Percentiles rank a stretch among this genome's conserved stretches.
These are phyloP conservation scores for Xanthoconium stramineum DNA, from an alignment of 768 basidiomycete genomes.

Conservation along the genomic window DNA sequence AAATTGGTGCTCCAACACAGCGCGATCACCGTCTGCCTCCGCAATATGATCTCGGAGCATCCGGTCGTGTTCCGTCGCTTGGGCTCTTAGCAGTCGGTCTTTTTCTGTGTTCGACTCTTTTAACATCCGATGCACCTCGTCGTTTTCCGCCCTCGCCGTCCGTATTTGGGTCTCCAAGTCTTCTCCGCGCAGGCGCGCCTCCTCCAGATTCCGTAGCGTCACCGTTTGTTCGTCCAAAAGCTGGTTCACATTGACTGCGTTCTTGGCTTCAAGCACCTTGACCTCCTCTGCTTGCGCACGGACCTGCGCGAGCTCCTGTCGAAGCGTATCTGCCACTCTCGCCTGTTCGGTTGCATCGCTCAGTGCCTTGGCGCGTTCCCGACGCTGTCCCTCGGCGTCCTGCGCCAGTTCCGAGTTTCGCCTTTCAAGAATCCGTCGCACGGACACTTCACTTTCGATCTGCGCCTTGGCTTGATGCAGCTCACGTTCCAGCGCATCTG, in stretches of 20 bases:
- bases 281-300: conserved; percentile 64
- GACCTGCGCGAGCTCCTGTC: conserved; percentile 61
- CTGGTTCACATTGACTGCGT: conserved; percentile 57
- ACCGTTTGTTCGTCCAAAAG: conserved; percentile 76
- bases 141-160: conserved; percentile 66
- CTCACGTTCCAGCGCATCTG: conserved; percentile 60
- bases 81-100: conserved; percentile 68
- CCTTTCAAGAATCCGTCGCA: conserved; percentile 61
- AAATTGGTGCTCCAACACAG: conserved; percentile 87
- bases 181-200: conserved; percentile 69
- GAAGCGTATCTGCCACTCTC: conserved; percentile 51
- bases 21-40: conserved; percentile 91
- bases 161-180: conserved; percentile 74
- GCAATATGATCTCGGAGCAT: conserved; percentile 83
- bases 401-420: conserved; percentile 55
- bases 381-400: conserved; percentile 55
- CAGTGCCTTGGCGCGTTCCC: conserved; percentile 54
- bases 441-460: conserved; percentile 59
- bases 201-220: conserved; percentile 68
- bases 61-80: conserved; percentile 66
- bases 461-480: conserved; percentile 60
- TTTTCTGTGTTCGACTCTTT: conserved; percentile 72
- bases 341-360: conserved; percentile 69
- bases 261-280: conserved; percentile 61
- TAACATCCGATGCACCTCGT: conserved; percentile 60